Conservation (phyloP, 2,329 filamentous ascomycete genomes). For the Monilinia fructicola region DNA sequence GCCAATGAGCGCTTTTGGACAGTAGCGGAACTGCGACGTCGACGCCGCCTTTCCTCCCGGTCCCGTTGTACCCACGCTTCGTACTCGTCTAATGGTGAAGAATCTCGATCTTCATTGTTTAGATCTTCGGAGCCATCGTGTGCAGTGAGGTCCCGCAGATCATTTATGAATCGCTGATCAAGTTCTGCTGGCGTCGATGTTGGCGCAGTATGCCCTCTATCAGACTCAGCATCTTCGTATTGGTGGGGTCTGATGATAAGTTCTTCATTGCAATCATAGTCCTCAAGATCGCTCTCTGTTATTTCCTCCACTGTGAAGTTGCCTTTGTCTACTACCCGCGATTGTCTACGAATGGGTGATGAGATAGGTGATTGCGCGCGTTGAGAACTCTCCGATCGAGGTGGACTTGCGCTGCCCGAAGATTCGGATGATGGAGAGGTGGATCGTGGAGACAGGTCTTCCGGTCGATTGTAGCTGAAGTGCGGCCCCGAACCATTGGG, state of each 20-base stretch:
- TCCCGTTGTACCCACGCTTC: conserved; percentile 34
- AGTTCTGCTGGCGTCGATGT: conserved; percentile 29
- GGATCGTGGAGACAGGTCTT: conserved; percentile 45
- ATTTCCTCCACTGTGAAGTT: conserved; percentile 41
- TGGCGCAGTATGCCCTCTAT: conserved; percentile 30
- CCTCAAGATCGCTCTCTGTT: conserved; percentile 35
- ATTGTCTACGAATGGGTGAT: conserved; percentile 24
- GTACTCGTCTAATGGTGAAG: conserved; percentile 29
- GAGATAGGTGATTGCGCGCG: conserved; percentile 24
- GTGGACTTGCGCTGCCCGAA: conserved; percentile 31
- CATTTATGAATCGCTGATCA: conserved; percentile 29
- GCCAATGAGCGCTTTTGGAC: conserved; percentile 39
- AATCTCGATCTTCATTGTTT: conserved; percentile 13
- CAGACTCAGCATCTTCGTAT: conserved; percentile 41
- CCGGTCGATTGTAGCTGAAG: conserved; percentile 42
- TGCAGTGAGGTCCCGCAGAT: conserved; percentile 33
- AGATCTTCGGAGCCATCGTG: conserved; percentile 19
- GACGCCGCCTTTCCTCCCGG: conserved; percentile 35
- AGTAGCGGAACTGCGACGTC: conserved; percentile 37
- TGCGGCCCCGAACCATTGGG: conserved; percentile 41
- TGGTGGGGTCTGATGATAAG: conserved; percentile 39
- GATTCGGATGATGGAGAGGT: conserved; percentile 38
- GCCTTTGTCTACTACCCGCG: conserved; percentile 29
- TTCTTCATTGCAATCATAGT: conserved; percentile 35
- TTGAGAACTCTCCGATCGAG: conserved; percentile 36